These are phyloP conservation scores for Tricholoma sp. DNA, from an alignment of 768 basidiomycete species.

Conservation along the genomic window DNA sequence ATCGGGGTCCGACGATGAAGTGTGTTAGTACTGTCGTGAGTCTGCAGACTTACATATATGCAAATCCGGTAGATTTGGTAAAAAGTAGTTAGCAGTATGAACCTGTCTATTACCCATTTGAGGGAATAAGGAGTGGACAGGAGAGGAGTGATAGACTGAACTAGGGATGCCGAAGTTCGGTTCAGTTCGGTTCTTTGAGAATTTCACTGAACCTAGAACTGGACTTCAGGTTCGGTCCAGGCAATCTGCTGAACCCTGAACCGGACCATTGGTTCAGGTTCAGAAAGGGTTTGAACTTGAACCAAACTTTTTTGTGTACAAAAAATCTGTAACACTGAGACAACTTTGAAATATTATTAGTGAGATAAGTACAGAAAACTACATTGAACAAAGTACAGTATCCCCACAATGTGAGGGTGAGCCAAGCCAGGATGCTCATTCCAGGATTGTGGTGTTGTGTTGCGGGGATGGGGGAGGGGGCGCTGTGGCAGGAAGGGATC, in stretches of 20 bases:
- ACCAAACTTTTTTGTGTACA: too few species aligned
- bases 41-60: too few species aligned
- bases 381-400: not conserved
- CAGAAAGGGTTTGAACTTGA: too few species aligned
- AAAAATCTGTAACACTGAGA: too few species aligned
- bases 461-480: not conserved
- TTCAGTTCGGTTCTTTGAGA: too few species aligned
- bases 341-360: not conserved
- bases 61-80: constrained; percentile 92
- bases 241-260: too few species aligned
- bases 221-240: too few species aligned
- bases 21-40: too few species aligned
- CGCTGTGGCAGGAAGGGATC: not conserved
- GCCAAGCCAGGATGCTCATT: not conserved
- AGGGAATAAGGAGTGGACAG: constrained; percentile 82
- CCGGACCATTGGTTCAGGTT: too few species aligned
- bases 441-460: not conserved
- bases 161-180: constrained; percentile 39
- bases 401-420: not conserved
- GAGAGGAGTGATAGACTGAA: constrained; percentile 54
- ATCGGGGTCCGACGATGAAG: too few species aligned
- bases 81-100: constrained; percentile 96
- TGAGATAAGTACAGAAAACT: not conserved
- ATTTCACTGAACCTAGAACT: too few species aligned
- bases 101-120: constrained; percentile 96